Evolutionary conservation across 1,139 yeast genomes (phyloP).

Genomic region (Debaryomyces fabryi): DNA sequence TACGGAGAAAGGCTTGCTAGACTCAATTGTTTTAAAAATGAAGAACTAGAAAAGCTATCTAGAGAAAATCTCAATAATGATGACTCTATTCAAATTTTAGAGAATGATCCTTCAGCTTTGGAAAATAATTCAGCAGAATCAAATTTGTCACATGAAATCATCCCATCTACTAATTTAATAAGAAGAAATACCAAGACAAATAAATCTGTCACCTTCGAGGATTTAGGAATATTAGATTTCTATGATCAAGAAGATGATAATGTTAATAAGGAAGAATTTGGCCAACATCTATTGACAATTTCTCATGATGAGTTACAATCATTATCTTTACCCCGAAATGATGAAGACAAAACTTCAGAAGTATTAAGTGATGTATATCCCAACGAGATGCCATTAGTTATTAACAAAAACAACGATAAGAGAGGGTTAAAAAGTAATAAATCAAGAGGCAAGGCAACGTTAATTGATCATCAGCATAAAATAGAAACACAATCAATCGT

Average conservation of each 20-base stretch:
- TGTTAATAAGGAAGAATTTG: slow-evolving; percentile 22
- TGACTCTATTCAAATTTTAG: slow-evolving; percentile 1
- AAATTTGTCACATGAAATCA: slow-evolving; percentile 9
- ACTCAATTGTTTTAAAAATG: slow-evolving; percentile 89
- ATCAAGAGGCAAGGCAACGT: neutral
- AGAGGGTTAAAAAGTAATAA: neutral
- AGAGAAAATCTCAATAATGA: slow-evolving; percentile 16
- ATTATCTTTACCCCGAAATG: slow-evolving; percentile 14
- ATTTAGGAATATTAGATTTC: slow-evolving; percentile 35
- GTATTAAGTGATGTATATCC: slow-evolving; percentile 48
- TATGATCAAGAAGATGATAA: slow-evolving; percentile 21
- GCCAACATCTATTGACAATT: slow-evolving; percentile 25
- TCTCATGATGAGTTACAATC: slow-evolving; percentile 23
- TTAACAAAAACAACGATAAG: slow-evolving; percentile 27
- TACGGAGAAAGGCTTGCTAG: slow-evolving; percentile 91
- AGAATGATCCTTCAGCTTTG: neutral
- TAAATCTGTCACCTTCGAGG: slow-evolving; percentile 47
- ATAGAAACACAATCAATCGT: neutral
- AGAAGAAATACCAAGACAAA: slow-evolving; percentile 31
- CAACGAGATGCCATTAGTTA: slow-evolving; percentile 39
- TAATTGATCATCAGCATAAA: neutral
- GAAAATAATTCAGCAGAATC: neutral
- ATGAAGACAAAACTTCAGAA: slow-evolving; percentile 38
- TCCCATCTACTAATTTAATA: slow-evolving; percentile 6
- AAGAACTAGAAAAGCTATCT: slow-evolving; percentile 57